phyloP scores from a whole-genome alignment of 2,329 filamentous ascomycete species.

The Aureobasidium leucospermi region DNA sequence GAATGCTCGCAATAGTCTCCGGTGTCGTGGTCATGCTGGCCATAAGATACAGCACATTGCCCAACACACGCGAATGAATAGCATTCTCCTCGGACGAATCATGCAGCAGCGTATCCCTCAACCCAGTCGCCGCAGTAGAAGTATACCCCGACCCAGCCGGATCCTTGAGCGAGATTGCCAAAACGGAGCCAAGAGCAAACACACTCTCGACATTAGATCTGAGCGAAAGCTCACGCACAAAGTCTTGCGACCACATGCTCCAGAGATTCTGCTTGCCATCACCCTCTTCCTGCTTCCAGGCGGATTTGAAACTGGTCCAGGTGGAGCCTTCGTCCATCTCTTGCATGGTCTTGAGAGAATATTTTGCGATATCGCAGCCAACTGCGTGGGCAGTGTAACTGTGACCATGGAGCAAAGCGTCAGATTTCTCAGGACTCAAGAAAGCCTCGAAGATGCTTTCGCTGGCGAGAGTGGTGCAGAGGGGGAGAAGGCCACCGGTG shows the following conservation, averaged over 20 bases:
- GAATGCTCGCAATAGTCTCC: constrained; percentile 35
- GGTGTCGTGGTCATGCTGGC: constrained; percentile 44
- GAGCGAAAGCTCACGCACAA: constrained; percentile 54
- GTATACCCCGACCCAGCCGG: constrained; percentile 44
- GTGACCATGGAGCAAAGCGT: constrained; percentile 75
- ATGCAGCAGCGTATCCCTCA: constrained; percentile 44
- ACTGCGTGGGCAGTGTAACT: constrained; percentile 81
- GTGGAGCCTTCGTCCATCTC: constrained; percentile 48
- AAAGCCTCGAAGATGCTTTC: constrained; percentile 67
- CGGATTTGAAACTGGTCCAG: constrained; percentile 50
- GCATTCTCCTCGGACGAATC: constrained; percentile 30
- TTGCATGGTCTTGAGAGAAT: constrained; percentile 54
- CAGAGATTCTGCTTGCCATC: constrained; percentile 36
- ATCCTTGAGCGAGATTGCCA: constrained; percentile 56
- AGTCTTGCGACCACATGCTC: constrained; percentile 62
- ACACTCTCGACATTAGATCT: constrained; percentile 52
- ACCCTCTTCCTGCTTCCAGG: constrained; percentile 34
- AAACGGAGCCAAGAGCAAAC: constrained; percentile 67
- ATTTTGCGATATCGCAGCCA: constrained; percentile 71
- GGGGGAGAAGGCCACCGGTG: constrained; percentile 70
- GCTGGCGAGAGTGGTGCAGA: constrained; percentile 69
- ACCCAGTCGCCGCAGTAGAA: constrained; percentile 46
- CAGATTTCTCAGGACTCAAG: constrained; percentile 62
- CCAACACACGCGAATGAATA: constrained; percentile 53
- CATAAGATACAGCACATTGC: constrained; percentile 57